A percentile compares a stretch with the other conserved stretches of the same genome.
Evolutionary conservation across 163 green algal genomes (phyloP).

Genomic region (Scenedesmus sp.): DNA sequence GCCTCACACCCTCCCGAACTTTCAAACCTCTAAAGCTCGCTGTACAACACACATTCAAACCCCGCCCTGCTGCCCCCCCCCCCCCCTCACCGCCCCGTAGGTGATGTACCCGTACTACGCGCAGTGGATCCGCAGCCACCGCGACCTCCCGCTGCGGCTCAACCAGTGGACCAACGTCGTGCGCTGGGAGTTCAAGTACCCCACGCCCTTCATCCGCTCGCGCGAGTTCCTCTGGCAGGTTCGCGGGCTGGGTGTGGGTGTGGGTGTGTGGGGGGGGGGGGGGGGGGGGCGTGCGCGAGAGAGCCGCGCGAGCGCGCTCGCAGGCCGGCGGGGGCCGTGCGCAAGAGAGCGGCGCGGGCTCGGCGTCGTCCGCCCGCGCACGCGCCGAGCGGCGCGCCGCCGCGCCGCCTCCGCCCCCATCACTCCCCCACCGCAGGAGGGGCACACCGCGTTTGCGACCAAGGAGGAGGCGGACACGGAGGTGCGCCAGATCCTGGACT

Average conservation of each 20-base stretch:
- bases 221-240: conserved; percentile 63
- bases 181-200: conserved; percentile 99
- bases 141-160: conserved; percentile 96
- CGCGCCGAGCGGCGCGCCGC: too few relatives aligned
- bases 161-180: conserved; percentile 99
- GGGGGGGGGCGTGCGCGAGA: too few relatives aligned
- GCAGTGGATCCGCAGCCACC: conserved; percentile 96
- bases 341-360: too few relatives aligned
- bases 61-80: not conserved
- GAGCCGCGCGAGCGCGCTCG: too few relatives aligned
- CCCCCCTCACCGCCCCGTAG: conserved; percentile 42
- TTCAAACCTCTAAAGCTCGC: too few relatives aligned
- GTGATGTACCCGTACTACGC: conserved; percentile 92
- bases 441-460: conserved; percentile 96
- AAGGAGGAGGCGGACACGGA: conserved; percentile 87
- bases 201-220: conserved; percentile 98
- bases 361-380: too few relatives aligned
- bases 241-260: too few relatives aligned
- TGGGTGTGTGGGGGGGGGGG: too few relatives aligned
- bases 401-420: too few relatives aligned
- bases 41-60: too few relatives aligned
- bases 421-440: conserved; percentile 97
- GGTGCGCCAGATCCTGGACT: conserved; percentile 92
- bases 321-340: too few relatives aligned
- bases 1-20: too few relatives aligned